These are phyloP conservation scores for Thyridium curvatum DNA, from an alignment of 2,329 filamentous ascomycete species.

Conservation along the genomic window DNA sequence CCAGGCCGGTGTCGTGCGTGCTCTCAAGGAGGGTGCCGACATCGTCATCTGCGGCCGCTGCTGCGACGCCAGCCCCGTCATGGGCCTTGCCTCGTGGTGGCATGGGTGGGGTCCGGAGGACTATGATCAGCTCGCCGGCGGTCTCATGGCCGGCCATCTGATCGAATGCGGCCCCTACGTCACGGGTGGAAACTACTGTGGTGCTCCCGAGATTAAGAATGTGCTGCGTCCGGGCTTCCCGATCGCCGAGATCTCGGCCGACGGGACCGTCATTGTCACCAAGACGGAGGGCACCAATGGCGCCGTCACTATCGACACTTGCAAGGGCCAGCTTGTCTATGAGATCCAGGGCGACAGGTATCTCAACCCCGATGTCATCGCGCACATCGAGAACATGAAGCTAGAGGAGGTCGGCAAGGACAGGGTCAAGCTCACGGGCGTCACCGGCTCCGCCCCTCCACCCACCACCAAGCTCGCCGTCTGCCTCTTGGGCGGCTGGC, in stretches of 20 bases:
- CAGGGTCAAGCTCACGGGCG: constrained; percentile 32
- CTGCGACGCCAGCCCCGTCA: constrained; percentile 33
- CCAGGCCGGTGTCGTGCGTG: constrained; percentile 37
- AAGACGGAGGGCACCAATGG: constrained; percentile 26
- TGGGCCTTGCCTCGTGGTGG: constrained; percentile 48
- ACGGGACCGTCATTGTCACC: constrained; percentile 26
- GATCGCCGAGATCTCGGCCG: constrained; percentile 26
- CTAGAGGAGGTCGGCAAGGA: constrained; percentile 27
- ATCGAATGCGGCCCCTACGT: constrained; percentile 50
- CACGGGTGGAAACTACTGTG: constrained; percentile 48
- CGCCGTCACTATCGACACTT: constrained; percentile 21
- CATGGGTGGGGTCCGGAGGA: constrained; percentile 41
- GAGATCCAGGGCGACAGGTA: constrained; percentile 28
- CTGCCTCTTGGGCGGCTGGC: constrained; percentile 39
- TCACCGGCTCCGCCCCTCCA: constrained; percentile 35
- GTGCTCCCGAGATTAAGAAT: constrained; percentile 32
- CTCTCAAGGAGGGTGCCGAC: constrained; percentile 33
- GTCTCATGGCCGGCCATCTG: constrained; percentile 44
- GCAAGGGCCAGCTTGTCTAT: constrained; percentile 9
- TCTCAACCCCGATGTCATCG: constrained; percentile 41
- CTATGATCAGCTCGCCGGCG: constrained; percentile 42
- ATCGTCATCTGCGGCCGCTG: constrained; percentile 43
- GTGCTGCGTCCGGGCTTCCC: constrained; percentile 30
- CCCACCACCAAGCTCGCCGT: constrained; percentile 46
- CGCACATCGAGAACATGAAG: constrained; percentile 25